Evolutionary conservation across 2,329 filamentous ascomycete species (phyloP).

Genomic region (Aspergillus clavatus): DNA sequence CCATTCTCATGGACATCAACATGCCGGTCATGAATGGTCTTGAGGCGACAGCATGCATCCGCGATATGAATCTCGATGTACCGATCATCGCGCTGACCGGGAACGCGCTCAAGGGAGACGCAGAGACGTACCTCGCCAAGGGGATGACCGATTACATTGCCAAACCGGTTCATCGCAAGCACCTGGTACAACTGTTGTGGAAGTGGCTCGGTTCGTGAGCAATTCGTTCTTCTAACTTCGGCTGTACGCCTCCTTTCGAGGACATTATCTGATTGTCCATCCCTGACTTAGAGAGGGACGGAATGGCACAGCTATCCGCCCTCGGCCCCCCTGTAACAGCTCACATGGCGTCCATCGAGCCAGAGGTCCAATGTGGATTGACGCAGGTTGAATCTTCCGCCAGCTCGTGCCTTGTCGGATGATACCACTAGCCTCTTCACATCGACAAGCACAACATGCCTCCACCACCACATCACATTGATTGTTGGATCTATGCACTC

Average conservation of each 20-base stretch:
- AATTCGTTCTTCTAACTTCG: not conserved
- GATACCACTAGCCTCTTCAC: too few relatives aligned
- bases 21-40: conserved; percentile 48
- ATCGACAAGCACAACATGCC: too few relatives aligned
- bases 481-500: too few relatives aligned
- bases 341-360: not conserved
- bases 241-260: not conserved
- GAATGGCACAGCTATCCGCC: not conserved
- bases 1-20: conserved; percentile 46
- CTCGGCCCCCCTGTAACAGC: not conserved
- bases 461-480: too few relatives aligned
- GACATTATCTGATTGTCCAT: not conserved
- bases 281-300: not conserved
- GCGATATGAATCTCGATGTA: conserved; percentile 33
- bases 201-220: conserved; percentile 31
- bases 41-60: conserved; percentile 42
- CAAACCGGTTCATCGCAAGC: conserved; percentile 51
- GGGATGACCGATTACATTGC: conserved; percentile 55
- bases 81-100: conserved; percentile 55
- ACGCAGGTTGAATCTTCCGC: not conserved
- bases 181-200: conserved; percentile 43
- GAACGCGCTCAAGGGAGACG: conserved; percentile 53
- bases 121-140: conserved; percentile 49
- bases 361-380: too few relatives aligned
- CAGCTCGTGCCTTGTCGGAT: not conserved